Evolutionary conservation across 2,329 filamentous ascomycete genomes (phyloP).

Genomic region (Dactylellina cionopaga): DNA sequence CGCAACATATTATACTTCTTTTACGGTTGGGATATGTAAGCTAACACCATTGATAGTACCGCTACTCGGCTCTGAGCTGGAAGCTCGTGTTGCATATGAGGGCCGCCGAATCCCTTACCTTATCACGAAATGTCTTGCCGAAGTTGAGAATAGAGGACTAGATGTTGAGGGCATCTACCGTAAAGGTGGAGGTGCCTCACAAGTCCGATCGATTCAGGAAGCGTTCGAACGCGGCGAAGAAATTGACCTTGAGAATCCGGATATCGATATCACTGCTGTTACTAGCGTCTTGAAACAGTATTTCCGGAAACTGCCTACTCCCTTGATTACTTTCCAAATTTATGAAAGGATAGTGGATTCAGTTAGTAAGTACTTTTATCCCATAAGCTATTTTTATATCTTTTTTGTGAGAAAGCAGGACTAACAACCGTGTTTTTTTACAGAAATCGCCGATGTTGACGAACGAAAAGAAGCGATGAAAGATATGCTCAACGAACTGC

Average conservation of each 20-base stretch:
- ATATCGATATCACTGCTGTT: conserved; percentile 93
- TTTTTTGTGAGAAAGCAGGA: no score
- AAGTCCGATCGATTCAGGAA: conserved; percentile 88
- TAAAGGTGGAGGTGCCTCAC: conserved; percentile 92
- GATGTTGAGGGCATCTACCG: conserved; percentile 97
- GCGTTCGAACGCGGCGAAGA: conserved; percentile 88
- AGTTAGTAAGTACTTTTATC: conserved; percentile 67
- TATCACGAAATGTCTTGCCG: conserved; percentile 91
- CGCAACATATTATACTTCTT: conserved; percentile 4
- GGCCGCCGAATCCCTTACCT: conserved; percentile 88
- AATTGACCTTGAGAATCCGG: conserved; percentile 91
- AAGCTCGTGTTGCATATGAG: conserved; percentile 86
- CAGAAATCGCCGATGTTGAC: conserved; percentile 65
- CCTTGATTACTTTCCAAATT: conserved; percentile 88
- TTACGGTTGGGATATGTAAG: neutral
- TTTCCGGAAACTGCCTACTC: conserved; percentile 89
- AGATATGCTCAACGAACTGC: conserved; percentile 79
- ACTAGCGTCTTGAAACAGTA: conserved; percentile 97
- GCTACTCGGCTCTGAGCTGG: conserved; percentile 89
- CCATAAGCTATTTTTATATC: neutral
- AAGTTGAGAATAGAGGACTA: conserved; percentile 96
- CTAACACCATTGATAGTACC: conserved; percentile 59
- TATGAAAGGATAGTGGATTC: conserved; percentile 90
- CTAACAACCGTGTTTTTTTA: conserved; percentile 67
- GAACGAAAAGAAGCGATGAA: conserved; percentile 78